Conservation (phyloP, 805 yeast genomes). For the Metschnikowia bowlesiae region DNA sequence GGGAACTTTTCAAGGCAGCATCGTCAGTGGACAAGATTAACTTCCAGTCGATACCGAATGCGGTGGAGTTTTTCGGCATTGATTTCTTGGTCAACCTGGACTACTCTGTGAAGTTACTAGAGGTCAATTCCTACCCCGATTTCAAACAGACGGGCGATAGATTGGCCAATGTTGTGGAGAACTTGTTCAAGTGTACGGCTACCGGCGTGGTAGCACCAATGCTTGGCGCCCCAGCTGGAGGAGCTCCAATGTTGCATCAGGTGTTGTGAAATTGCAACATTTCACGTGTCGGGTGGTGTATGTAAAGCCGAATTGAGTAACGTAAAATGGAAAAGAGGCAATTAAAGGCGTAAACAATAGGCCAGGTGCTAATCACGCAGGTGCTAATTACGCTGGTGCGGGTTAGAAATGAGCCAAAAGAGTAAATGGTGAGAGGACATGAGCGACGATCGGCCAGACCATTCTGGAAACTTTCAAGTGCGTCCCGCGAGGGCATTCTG, state of each 20-base stretch:
- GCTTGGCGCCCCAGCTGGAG: neutral
- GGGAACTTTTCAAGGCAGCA: slow-evolving; percentile 79
- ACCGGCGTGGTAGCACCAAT: slow-evolving; percentile 34
- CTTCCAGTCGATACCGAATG: slow-evolving; percentile 75
- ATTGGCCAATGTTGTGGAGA: slow-evolving; percentile 60
- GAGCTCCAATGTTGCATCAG: slow-evolving; percentile 1
- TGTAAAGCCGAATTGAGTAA: neutral
- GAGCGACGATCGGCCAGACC: too few species aligned
- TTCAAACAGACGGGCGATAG: slow-evolving; percentile 91
- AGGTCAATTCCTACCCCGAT: slow-evolving; percentile 93
- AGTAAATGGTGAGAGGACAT: too few species aligned
- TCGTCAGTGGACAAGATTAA: slow-evolving; percentile 73
- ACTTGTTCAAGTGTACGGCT: slow-evolving; percentile 58
- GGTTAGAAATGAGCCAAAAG: too few species aligned
- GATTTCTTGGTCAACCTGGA: slow-evolving; percentile 73
- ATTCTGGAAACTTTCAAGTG: too few species aligned
- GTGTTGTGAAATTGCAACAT: neutral
- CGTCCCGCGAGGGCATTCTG: too few species aligned
- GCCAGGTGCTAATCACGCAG: neutral
- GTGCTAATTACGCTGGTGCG: too few species aligned
- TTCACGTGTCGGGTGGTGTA: neutral
- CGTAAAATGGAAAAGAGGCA: neutral
- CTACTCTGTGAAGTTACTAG: slow-evolving; percentile 58
- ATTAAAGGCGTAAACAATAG: neutral
- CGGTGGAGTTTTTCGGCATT: slow-evolving; percentile 83